These are phyloP conservation scores for Fusarium praegraminearum DNA, from an alignment of 2,329 filamentous ascomycete genomes.

Conservation along the genomic window DNA sequence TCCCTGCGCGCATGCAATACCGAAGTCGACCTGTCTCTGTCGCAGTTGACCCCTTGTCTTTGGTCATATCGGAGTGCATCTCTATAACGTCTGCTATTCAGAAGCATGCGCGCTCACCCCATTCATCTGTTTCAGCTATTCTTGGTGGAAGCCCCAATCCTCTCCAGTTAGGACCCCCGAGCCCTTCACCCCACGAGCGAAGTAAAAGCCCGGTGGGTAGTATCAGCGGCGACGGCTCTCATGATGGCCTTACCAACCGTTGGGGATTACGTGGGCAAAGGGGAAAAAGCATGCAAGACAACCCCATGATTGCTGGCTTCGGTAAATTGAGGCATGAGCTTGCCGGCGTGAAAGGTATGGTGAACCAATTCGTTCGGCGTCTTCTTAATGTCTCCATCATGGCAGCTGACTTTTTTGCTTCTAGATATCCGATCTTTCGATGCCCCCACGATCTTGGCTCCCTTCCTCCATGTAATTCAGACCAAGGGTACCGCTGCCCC, in stretches of 20 bases:
- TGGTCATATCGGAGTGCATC: slow-evolving; percentile 99
- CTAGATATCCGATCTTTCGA: slow-evolving; percentile 91
- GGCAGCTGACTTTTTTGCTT: slow-evolving; percentile 27
- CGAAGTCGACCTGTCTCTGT: slow-evolving; percentile 76
- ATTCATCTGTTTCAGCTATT: slow-evolving; percentile 96
- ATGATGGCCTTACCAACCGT: slow-evolving; percentile 78
- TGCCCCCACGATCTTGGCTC: slow-evolving; percentile 87
- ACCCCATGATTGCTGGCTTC: slow-evolving; percentile 95
- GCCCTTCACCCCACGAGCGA: slow-evolving; percentile 55
- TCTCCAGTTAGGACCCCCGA: slow-evolving; percentile 64
- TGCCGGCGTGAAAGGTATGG: slow-evolving; percentile 81
- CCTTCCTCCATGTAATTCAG: slow-evolving; percentile 96
- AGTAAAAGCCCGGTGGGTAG: slow-evolving; percentile 56
- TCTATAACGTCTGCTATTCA: slow-evolving; percentile 98
- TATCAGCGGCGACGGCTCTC: slow-evolving; percentile 56
- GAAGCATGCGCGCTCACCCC: slow-evolving; percentile 95
- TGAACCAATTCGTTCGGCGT: background rate
- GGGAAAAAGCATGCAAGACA: slow-evolving; percentile 97
- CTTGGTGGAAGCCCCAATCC: slow-evolving; percentile 79
- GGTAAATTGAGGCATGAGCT: slow-evolving; percentile 89
- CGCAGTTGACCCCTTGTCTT: slow-evolving; percentile 87
- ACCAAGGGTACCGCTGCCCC: slow-evolving; percentile 95
- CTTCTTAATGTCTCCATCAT: background rate
- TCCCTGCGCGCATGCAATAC: slow-evolving; percentile 66
- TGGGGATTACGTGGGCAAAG: slow-evolving; percentile 97